Evolutionary conservation across 1,284 basidiomycete species (phyloP).

Genomic region (Tilletiopsis washingtonensis): DNA sequence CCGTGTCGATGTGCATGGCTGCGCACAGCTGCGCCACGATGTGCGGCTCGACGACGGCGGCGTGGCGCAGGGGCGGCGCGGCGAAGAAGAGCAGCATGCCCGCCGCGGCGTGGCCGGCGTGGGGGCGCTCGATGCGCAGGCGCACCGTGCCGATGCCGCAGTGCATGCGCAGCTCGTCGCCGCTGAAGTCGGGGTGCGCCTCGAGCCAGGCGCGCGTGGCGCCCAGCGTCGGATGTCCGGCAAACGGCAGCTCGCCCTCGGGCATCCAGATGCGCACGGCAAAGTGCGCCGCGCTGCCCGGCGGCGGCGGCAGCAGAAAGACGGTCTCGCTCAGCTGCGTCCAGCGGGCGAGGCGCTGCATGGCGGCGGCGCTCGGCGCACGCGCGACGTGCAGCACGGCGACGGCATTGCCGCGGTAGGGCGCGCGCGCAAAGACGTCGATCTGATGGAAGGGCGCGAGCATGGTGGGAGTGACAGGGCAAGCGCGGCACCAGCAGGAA

Average conservation of each 20-base stretch:
- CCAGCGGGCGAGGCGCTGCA: slow-evolving; percentile 32
- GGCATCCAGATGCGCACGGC: slow-evolving; percentile 34
- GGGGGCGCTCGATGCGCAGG: slow-evolving; percentile 10
- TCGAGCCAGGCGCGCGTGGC: slow-evolving; percentile 22
- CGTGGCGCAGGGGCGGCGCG: slow-evolving; percentile 20
- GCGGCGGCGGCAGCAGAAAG: slow-evolving; percentile 23
- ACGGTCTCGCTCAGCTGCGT: slow-evolving; percentile 40
- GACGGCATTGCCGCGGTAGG: slow-evolving; percentile 34
- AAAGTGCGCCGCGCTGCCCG: slow-evolving; percentile 20
- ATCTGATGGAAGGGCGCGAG: slow-evolving; percentile 31
- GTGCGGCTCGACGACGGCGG: slow-evolving; percentile 14
- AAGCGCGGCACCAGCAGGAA: too few species aligned
- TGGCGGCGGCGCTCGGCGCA: slow-evolving; percentile 8
- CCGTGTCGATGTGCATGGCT: slow-evolving; percentile 10
- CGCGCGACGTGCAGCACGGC: slow-evolving; percentile 22
- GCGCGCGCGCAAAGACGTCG: slow-evolving; percentile 26
- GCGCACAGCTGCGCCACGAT: slow-evolving; percentile 9
- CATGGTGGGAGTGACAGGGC: too few species aligned
- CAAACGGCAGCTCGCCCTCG: slow-evolving; percentile 29
- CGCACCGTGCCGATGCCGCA: slow-evolving; percentile 27
- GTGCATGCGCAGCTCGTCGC: slow-evolving; percentile 24
- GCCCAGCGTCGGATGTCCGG: slow-evolving; percentile 38
- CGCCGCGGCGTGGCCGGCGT: too few species aligned
- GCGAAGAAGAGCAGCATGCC: slow-evolving; percentile 11
- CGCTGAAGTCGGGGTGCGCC: too few species aligned